Conservation (phyloP, 352 stramenopile species). For the Phytophthora fragariae region DNA sequence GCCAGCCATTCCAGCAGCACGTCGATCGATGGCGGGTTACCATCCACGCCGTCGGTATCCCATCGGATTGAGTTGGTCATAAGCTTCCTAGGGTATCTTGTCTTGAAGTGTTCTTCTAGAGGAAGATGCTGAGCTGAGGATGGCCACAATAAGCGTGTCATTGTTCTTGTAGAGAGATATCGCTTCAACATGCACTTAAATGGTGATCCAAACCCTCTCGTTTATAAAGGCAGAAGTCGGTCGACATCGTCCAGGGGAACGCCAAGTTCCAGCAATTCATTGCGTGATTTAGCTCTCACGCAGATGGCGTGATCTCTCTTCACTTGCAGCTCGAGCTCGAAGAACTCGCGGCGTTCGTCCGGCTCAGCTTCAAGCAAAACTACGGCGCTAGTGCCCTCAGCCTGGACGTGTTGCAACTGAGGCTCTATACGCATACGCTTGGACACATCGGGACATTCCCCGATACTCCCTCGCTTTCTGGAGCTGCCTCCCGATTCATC, state of each 20-base stretch:
- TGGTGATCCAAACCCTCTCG: not conserved
- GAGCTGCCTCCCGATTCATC: not conserved
- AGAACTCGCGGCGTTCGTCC: conserved; percentile 38
- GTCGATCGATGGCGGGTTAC: conserved; percentile 3
- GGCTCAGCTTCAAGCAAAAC: conserved; percentile 19
- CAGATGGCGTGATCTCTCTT: conserved; percentile 40
- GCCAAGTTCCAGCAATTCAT: conserved; percentile 42
- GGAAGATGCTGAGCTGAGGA: not conserved
- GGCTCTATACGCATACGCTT: not conserved
- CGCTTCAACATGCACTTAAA: conserved; percentile 7
- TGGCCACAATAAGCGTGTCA: not conserved
- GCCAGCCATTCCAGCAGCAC: conserved; percentile 23
- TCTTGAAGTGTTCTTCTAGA: not conserved
- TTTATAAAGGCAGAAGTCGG: conserved; percentile 41
- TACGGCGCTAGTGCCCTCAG: not conserved
- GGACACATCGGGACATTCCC: not conserved
- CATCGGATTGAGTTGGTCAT: not conserved
- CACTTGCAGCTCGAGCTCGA: conserved; percentile 43
- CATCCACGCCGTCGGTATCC: conserved; percentile 3
- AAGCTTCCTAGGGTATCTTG: not conserved
- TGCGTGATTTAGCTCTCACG: conserved; percentile 42
- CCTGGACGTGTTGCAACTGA: not conserved
- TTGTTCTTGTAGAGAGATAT: conserved; percentile 12
- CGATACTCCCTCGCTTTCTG: not conserved
- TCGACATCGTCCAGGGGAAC: conserved; percentile 36